Evolutionary conservation across 169 alveolate species (phyloP).

Genomic region (Plasmodium berghei): DNA sequence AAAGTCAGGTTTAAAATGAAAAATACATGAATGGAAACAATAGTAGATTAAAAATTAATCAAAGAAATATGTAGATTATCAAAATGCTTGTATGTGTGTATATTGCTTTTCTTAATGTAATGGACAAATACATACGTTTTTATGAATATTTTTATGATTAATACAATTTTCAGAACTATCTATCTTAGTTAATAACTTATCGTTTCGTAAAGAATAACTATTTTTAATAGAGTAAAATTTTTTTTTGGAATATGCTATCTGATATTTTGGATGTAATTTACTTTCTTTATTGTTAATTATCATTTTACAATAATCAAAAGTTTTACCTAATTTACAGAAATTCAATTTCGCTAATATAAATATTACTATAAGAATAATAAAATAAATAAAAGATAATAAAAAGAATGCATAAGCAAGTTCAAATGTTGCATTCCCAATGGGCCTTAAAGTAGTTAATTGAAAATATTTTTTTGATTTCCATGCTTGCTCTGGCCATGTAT

Average conservation of each 20-base stretch:
- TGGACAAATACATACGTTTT: constrained; percentile 32
- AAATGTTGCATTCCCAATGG: constrained; percentile 34
- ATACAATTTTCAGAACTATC: not conserved
- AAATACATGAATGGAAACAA: not conserved
- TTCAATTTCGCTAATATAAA: constrained; percentile 9
- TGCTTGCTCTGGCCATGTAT: constrained; percentile 49
- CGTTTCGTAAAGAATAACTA: no score
- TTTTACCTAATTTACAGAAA: constrained; percentile 31
- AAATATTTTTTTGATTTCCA: constrained; percentile 65
- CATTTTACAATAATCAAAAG: constrained; percentile 40
- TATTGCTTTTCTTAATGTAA: not conserved
- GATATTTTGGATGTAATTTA: no score
- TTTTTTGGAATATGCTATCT: constrained; percentile 3
- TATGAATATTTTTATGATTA: not conserved
- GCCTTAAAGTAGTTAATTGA: constrained; percentile 29
- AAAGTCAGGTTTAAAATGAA: not conserved
- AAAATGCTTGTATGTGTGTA: not conserved
- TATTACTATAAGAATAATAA: constrained; percentile 20
- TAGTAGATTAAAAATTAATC: not conserved
- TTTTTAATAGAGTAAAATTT: not conserved
- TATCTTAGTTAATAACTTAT: not conserved
- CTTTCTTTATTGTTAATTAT: constrained; percentile 9
- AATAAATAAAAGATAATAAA: constrained; percentile 23
- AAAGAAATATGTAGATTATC: not conserved
- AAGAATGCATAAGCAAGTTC: constrained; percentile 47